Base-by-base conservation (phyloP, 164 flowering plant species). In the Dillenia turbinata region DNA sequence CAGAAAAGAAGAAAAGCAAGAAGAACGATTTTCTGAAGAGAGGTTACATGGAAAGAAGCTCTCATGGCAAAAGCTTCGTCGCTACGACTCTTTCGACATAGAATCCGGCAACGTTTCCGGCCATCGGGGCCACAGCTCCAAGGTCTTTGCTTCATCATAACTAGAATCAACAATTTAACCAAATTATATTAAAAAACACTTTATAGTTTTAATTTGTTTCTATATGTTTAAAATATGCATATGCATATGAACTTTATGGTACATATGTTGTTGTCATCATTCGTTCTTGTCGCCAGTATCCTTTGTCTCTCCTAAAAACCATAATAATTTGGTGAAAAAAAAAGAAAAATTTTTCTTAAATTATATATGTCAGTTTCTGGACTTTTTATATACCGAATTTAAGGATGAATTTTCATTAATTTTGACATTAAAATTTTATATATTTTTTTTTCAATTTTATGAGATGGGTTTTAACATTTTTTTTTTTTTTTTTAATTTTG, bases 1-100 rank as follows among this genome's bases (percentile, higher is more conserved):
- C 40, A 33, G 6, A 6, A 33, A 6, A 5, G 40, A 33, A 33
- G 40, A 33, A 33, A 33, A 33, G 40, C 40, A 33, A 33, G 40
- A 33, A 33, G 40, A 33, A 5, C 40, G 5, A 4, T 33, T 33
- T 33, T 33, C 40, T 33, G 40, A 33, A 6, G 40, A 52, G 16
- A 26, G 22, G 9, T 15, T 52, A 26, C 9, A 52, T 19, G 22
- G 19, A 10, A 52, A 52, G 55, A 52, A 52, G 9, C 22, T 52
- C 55, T 52, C 55, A 15, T 17, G 55, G 55, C 12, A 26, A 52
- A 52, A 15, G 55, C 55, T 52, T 52, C 24, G 17, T 52, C 22
- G 22, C 1, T 17, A 1, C 8, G 55, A 52, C 22, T 52, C 22
- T 19, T 15, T 52, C 22, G 55, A 52, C 22, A 4, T 52, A 26